These are phyloP conservation scores for Arbutus unedo DNA, from an alignment of 148 eudicot species.

Conservation along the genomic window DNA sequence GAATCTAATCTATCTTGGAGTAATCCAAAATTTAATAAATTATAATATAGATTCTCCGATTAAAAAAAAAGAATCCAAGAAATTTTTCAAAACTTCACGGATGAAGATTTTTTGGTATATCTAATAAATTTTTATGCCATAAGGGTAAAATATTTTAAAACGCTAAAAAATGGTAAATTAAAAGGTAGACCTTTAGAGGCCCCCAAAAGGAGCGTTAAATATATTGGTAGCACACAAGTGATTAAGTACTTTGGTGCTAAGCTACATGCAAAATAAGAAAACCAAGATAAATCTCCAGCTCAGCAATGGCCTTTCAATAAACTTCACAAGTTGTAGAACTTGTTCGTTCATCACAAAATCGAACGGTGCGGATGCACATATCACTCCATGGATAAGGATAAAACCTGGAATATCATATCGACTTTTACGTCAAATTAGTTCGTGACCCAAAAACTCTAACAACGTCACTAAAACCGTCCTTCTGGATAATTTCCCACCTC, in stretches of 20 bases:
- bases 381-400: conserved; percentile 34
- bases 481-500: conserved; percentile 46
- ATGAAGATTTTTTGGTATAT: too few species aligned
- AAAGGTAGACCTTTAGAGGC: not conserved
- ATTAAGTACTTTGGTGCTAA: conserved; percentile 1
- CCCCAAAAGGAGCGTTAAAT: not conserved
- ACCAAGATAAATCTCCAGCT: not conserved
- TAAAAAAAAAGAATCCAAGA: too few species aligned
- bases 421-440: conserved; percentile 18
- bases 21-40: too few species aligned
- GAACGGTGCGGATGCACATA: not conserved
- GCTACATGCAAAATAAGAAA: not conserved
- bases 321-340: not conserved
- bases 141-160: not conserved
- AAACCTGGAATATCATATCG: conserved; percentile 20
- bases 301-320: not conserved
- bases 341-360: not conserved
- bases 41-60: too few species aligned
- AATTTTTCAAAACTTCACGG: too few species aligned
- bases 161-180: not conserved
- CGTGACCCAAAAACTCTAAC: not conserved
- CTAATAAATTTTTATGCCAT: not conserved
- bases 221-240: not conserved
- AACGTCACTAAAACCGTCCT: conserved; percentile 19
- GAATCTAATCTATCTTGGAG: too few species aligned